phyloP scores from a whole-genome alignment of 805 yeast species.

The Yarrowia alimentaria region DNA sequence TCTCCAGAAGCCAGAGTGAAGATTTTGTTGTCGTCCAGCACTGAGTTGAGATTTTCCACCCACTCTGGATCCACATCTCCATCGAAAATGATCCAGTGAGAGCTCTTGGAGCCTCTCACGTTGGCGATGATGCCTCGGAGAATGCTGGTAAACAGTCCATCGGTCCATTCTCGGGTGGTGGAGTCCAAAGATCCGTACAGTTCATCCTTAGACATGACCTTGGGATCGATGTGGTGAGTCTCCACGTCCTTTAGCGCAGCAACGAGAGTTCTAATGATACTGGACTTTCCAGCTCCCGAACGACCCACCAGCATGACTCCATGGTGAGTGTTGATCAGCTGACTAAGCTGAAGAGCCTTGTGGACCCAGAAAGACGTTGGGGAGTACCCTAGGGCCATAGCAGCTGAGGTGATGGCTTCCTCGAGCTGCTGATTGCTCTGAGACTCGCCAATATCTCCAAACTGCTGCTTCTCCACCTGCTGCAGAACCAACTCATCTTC shows the following conservation, averaged over 20 bases:
- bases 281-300: slow-evolving; percentile 72
- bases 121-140: slow-evolving; percentile 58
- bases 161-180: slow-evolving; percentile 87
- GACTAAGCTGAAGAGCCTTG: slow-evolving; percentile 60
- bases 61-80: slow-evolving; percentile 93
- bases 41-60: slow-evolving; percentile 89
- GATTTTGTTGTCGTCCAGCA: slow-evolving; percentile 79
- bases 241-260: background rate
- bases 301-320: slow-evolving; percentile 81
- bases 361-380: slow-evolving; percentile 47
- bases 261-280: slow-evolving; percentile 45
- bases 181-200: slow-evolving; percentile 71
- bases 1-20: slow-evolving; percentile 90
- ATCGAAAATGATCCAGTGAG: slow-evolving; percentile 80
- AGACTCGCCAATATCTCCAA: slow-evolving; percentile 31
- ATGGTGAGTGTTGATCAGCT: slow-evolving; percentile 61
- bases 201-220: slow-evolving; percentile 62
- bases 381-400: slow-evolving; percentile 39
- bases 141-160: slow-evolving; percentile 73
- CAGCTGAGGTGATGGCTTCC: too few species aligned
- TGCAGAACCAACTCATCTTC: too few species aligned
- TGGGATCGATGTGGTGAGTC: slow-evolving; percentile 63
- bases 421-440: too few species aligned
- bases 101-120: slow-evolving; percentile 50
- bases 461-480: too few species aligned